Conservation (phyloP, 495 filamentous ascomycete species). For the Hypomontagnella submonticulosa region DNA sequence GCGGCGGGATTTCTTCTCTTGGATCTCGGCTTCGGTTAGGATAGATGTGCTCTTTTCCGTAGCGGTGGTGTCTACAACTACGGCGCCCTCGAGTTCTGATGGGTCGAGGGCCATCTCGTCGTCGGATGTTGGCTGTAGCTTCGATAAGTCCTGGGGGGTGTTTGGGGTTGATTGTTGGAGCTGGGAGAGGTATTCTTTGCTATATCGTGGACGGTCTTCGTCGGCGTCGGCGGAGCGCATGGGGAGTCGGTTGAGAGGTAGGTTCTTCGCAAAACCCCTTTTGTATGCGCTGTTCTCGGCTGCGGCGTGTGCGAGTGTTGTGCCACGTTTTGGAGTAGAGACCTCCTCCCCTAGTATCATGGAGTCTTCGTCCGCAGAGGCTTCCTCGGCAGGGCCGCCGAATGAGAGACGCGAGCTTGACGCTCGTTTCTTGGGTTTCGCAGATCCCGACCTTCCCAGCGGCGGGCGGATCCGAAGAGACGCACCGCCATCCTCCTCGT, state of each 20-base stretch:
- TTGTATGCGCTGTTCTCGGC: conserved; percentile 77
- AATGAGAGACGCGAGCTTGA: conserved; percentile 80
- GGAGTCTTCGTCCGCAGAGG: conserved; percentile 62
- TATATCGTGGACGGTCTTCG: conserved; percentile 82
- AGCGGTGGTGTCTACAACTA: conserved; percentile 67
- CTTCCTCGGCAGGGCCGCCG: conserved; percentile 67
- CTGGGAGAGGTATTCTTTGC: conserved; percentile 84
- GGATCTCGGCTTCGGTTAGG: conserved; percentile 87
- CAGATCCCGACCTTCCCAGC: conserved; percentile 52
- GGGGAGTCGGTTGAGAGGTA: conserved; percentile 61
- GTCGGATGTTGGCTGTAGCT: conserved; percentile 48
- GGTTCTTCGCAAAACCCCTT: conserved; percentile 55
- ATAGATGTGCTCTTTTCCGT: conserved; percentile 58
- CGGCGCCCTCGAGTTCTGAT: conserved; percentile 66
- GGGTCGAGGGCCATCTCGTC: conserved; percentile 64
- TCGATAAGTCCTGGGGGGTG: conserved; percentile 69
- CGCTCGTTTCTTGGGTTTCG: conserved; percentile 68
- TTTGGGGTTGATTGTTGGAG: conserved; percentile 84
- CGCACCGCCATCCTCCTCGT: conserved; percentile 52
- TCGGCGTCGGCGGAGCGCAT: conserved; percentile 69
- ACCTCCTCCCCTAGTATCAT: conserved; percentile 61
- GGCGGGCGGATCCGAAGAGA: conserved; percentile 53
- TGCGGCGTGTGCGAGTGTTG: conserved; percentile 70
- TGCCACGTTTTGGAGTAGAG: conserved; percentile 75
- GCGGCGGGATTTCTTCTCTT: conserved; percentile 89